A percentile compares a stretch with the other conserved stretches of the same genome.
Conservation (phyloP, 169 alveolate genomes). For the Plasmodium blacklocki region DNA sequence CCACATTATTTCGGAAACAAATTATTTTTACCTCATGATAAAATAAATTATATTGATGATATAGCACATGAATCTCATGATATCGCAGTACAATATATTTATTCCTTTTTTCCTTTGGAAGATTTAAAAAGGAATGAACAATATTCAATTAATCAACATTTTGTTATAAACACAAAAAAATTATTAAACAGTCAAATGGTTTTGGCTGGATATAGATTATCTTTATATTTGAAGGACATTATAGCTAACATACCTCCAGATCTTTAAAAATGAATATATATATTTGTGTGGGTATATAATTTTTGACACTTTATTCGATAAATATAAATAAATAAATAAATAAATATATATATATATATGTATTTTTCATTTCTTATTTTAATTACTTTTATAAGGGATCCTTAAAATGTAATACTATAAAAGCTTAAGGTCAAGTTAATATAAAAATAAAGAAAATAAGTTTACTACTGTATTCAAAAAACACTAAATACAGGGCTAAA, state of each 20-base stretch:
- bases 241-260: constrained; percentile 21
- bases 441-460: too few species aligned
- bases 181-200: constrained; percentile 26
- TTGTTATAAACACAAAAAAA: constrained; percentile 14
- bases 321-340: too few species aligned
- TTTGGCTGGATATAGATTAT: constrained; percentile 48
- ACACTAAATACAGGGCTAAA: too few species aligned
- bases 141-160: constrained; percentile 1
- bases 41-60: constrained; percentile 23
- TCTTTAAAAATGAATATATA: constrained; percentile 9
- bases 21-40: constrained; percentile 19
- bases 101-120: neutral
- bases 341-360: too few species aligned
- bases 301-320: too few species aligned
- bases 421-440: too few species aligned
- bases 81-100: constrained; percentile 33
- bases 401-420: too few species aligned
- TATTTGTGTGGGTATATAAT: neutral
- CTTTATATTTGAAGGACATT: constrained; percentile 36
- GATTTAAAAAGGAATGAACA: neutral
- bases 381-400: too few species aligned
- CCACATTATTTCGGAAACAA: neutral
- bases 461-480: too few species aligned
- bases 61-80: constrained; percentile 22
- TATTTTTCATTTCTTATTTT: too few species aligned